Percentiles rank a stretch among this genome's conserved stretches.
These are phyloP conservation scores for Eragrostis curvula DNA, from an alignment of 176 grass and related monocot species.

Conservation along the genomic window DNA sequence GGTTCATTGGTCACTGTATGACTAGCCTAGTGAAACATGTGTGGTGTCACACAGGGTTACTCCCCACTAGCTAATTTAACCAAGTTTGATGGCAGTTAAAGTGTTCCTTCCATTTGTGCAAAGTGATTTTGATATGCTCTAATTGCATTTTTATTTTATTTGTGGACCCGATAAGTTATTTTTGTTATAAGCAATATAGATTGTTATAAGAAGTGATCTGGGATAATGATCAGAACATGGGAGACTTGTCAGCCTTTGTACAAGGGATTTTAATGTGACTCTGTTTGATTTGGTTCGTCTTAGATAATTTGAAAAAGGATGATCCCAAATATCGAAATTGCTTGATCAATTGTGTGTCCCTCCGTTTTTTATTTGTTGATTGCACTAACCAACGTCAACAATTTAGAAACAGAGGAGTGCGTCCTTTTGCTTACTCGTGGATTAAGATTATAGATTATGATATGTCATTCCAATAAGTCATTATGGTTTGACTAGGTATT, in stretches of 20 bases:
- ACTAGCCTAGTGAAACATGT: constrained; percentile 16
- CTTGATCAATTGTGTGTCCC: background rate
- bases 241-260: background rate
- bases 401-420: too few relatives aligned
- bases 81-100: constrained; percentile 11
- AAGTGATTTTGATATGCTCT: background rate
- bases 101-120: background rate
- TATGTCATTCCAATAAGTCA: constrained; percentile 8
- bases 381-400: too few relatives aligned
- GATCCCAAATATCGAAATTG: background rate
- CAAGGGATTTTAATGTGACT: background rate
- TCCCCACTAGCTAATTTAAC: background rate
- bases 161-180: background rate
- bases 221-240: background rate
- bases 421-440: too few relatives aligned
- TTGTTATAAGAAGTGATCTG: constrained; percentile 9
- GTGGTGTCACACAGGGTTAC: background rate
- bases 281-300: constrained; percentile 30
- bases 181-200: too few relatives aligned
- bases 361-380: too few relatives aligned
- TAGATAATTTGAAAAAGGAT: constrained; percentile 5
- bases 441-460: constrained; percentile 34
- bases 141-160: too few relatives aligned
- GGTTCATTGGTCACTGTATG: constrained; percentile 2
- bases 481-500: constrained; percentile 25